Percentiles rank a stretch among this genome's conserved stretches.
Conservation (phyloP, 495 filamentous ascomycete species). For the Tirmania nivea region DNA sequence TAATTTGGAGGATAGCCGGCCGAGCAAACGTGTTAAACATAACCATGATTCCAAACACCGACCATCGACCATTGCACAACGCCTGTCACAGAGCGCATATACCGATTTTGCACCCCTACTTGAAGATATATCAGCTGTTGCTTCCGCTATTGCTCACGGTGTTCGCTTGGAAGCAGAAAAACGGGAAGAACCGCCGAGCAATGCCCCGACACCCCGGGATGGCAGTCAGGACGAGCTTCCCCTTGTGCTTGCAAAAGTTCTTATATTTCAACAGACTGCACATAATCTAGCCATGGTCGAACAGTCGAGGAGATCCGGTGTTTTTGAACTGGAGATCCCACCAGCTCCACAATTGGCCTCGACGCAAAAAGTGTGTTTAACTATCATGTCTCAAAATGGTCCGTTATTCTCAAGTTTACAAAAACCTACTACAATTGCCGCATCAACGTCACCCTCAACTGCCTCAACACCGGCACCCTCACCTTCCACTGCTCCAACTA, state of each 20-base stretch:
- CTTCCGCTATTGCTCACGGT: conserved; percentile 4
- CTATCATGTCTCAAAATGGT: conserved; percentile 15
- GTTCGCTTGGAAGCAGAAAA: background rate
- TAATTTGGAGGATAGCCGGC: background rate
- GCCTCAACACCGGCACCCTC: conserved; percentile 4
- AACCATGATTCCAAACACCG: conserved; percentile 7
- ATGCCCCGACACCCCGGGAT: conserved; percentile 1
- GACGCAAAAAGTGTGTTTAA: conserved; percentile 14
- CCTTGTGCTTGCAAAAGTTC: conserved; percentile 6
- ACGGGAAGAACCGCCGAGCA: background rate
- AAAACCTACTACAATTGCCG: conserved; percentile 6
- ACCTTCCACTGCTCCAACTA: conserved; percentile 13
- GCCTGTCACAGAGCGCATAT: conserved; percentile 8
- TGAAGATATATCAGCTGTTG: conserved; percentile 11
- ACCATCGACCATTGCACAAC: conserved; percentile 9
- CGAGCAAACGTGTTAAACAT: background rate
- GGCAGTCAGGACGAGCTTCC: conserved; percentile 2
- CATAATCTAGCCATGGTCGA: conserved; percentile 10
- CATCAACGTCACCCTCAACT: conserved; percentile 12
- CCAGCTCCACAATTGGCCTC: background rate
- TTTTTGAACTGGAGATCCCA: conserved; percentile 13
- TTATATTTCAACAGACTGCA: conserved; percentile 13
- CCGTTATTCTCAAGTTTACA: conserved; percentile 18
- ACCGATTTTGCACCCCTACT: conserved; percentile 8
- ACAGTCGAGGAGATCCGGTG: conserved; percentile 8